Base-by-base conservation (phyloP, 257 asterid species). In the Fraxinus anomala region DNA sequence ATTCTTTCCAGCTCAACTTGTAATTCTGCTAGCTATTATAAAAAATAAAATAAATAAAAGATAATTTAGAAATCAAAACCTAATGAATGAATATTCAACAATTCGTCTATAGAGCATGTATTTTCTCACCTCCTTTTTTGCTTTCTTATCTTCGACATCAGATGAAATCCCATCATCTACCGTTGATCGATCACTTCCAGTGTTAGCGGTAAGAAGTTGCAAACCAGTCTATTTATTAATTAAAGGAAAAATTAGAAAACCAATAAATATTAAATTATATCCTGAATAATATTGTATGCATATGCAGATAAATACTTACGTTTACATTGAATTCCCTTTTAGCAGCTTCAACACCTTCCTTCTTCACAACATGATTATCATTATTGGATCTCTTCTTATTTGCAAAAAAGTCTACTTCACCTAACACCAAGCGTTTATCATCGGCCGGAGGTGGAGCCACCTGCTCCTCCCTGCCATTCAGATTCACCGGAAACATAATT, bases 101-200 rank as follows among this genome's bases (percentile, higher is more conserved):
- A 59, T 59, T 59, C 23, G 14, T 1, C 8, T 4, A 79, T 39
- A 49, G 59, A 47, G 59, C 13, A 49, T 7, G 13, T 13, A 59
- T 33, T 16, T 28, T 21, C 26, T 65, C 77, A 96, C 99, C 97
- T 93, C 97, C 73, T 73, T 82, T 68, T 85, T 89, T 14, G 92
- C 83, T 82, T 84, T 72, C 76, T 86, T 87, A 37, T 86, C 93
- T 65, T 87, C 91, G 0, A 78, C 79, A 39, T 87, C 90, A 0
- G 84, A 80, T 9, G 89, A 84, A 82, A 86, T 30, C 42, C 91
- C 91, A 76, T 96, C 97, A 69, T 93, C 97, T 74, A 92, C 85
- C 14, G 94, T 92, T 14, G 99, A 92, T 72, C 89, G 95, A 82
- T 93, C 99, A 68, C 97, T 92, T 42, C 97, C 91, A 0, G 95